Evolutionary conservation across 2,329 filamentous ascomycete genomes (phyloP).

Genomic region (Leptodontidium sp.): DNA sequence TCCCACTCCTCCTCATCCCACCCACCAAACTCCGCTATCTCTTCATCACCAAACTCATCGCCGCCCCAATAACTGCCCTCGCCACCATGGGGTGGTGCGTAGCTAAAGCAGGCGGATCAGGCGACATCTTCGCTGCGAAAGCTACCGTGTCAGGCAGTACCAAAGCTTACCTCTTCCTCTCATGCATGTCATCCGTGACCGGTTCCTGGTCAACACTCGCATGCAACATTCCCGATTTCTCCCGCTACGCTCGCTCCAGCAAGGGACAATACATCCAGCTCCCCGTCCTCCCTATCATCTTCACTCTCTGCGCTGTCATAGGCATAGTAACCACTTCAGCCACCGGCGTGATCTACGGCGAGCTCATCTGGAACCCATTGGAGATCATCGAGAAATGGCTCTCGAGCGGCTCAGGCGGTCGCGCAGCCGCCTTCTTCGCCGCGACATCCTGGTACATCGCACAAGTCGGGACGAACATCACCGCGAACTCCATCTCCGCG

Average conservation of each 20-base stretch:
- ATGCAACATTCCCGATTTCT: conserved; percentile 49
- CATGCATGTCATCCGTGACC: conserved; percentile 45
- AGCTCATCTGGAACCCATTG: conserved; percentile 59
- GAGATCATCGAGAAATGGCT: conserved; percentile 56
- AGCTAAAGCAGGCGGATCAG: conserved; percentile 58
- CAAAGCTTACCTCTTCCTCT: conserved; percentile 43
- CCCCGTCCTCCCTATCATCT: conserved; percentile 42
- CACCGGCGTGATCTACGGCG: conserved; percentile 59
- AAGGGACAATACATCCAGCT: conserved; percentile 51
- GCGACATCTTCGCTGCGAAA: conserved; percentile 40
- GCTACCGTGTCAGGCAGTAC: conserved; percentile 40
- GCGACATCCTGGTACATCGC: conserved; percentile 62
- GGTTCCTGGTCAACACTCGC: conserved; percentile 46
- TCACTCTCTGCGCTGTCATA: conserved; percentile 49
- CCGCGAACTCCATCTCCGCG: conserved; percentile 61
- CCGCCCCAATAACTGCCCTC: conserved; percentile 66
- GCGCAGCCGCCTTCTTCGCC: conserved; percentile 56
- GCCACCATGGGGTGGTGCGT: conserved; percentile 71
- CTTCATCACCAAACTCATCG: conserved; percentile 58
- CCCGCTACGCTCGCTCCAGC: conserved; percentile 43
- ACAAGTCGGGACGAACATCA: conserved; percentile 63
- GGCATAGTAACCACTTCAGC: conserved; percentile 67
- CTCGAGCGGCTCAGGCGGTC: conserved; percentile 52
- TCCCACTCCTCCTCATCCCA: conserved; percentile 60
- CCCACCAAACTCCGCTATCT: conserved; percentile 57